These are phyloP conservation scores for Tuctoria greenei DNA, from an alignment of 176 grass and related monocot species.

Conservation along the genomic window DNA sequence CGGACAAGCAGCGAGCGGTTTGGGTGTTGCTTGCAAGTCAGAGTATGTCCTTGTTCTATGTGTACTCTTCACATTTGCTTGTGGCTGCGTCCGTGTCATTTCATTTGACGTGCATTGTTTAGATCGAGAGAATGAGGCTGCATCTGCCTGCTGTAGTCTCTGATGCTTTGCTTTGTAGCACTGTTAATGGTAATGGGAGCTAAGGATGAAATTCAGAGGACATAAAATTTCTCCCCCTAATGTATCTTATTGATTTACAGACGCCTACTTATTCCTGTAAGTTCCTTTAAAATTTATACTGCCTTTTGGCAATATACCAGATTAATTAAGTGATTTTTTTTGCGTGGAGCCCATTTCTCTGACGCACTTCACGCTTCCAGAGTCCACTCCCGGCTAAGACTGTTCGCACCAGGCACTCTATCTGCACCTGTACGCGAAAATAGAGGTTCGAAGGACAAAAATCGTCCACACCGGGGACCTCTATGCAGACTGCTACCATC, in stretches of 20 bases:
- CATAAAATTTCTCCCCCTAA: too few relatives aligned
- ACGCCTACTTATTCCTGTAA: not conserved
- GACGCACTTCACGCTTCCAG: not conserved
- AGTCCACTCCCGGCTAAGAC: not conserved
- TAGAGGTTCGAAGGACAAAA: too few relatives aligned
- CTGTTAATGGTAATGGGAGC: not conserved
- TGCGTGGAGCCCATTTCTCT: constrained; percentile 1
- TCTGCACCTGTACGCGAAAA: too few relatives aligned
- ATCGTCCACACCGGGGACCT: too few relatives aligned
- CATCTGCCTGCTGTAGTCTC: not conserved
- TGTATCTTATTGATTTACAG: not conserved
- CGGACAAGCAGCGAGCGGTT: constrained; percentile 32
- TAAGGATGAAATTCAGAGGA: too few relatives aligned
- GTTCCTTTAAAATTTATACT: not conserved
- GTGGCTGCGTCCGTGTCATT: constrained; percentile 7
- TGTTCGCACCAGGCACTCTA: too few relatives aligned
- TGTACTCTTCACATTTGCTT: not conserved
- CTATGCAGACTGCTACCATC: too few relatives aligned
- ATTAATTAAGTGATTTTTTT: not conserved
- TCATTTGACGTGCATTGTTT: constrained; percentile 8
- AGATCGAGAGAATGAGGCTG: not conserved
- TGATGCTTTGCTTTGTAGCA: not conserved
- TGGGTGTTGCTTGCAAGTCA: constrained; percentile 47
- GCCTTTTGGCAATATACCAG: not conserved
- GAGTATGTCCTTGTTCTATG: constrained; percentile 40